Evolutionary conservation across 2,329 filamentous ascomycete genomes (phyloP), one percentile per base, ranked within the genome.

Genomic region (Penicillium sp.): DNA sequence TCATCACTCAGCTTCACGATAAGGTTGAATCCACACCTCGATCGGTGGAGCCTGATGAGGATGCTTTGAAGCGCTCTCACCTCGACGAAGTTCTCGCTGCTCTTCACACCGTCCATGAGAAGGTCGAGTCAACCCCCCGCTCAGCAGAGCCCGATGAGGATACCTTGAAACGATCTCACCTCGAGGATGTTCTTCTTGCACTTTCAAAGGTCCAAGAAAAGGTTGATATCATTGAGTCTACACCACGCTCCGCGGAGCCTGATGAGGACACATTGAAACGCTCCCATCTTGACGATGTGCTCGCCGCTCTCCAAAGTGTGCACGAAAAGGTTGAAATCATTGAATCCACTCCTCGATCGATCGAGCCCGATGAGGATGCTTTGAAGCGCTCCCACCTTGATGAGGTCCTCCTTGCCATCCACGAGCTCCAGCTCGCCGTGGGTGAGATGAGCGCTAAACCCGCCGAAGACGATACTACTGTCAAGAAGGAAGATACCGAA

Each of bases 401-500:
- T 65, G 73, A 76, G 61, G 54, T 81, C n/a, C 65, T 79, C n/a
- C 66, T 69, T 7, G 76, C 75, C 5, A 64, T 81, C 16, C 69
- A 72, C 38, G 76, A 78, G 46, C 70, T 92, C 14, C 84, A 88
- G 56, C 81, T 80, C 10, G 79, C 81, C 8, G 77, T 89, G n/a
- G 75, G 80, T 53, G 76, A 76, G 24, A 68, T 83, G 55, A 66
- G 80, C 62, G 64, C 79, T 61, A 10, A 59, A 54, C n/a, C 58
- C 62, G 10, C 34, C 4, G 79, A 82, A 45, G 84, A 86, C 36
- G 71, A 41, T 8, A n/a, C 40, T 1, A n/a, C 80, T 2, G 86
- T 88, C 5, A 85, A 81, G 31, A 90, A 90, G 68, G 91, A 96
- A 61, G 92, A 97, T 63, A 90, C 92, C 0, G 86, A 93, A 57